Conservation (phyloP, 1,139 yeast genomes). For the Lodderomyces theae region DNA sequence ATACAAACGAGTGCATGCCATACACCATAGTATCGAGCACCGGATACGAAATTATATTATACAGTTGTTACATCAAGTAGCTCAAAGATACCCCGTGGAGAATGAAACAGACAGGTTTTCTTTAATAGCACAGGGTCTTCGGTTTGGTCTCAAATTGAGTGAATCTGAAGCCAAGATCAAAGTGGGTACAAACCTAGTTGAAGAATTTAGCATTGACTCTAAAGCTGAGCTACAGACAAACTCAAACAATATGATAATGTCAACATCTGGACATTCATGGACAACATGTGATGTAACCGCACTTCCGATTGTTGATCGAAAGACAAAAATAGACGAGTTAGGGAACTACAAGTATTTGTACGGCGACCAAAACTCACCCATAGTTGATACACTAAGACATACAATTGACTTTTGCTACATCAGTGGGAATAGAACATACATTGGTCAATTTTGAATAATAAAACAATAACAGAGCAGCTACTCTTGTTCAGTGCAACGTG, state of each 20-base stretch:
- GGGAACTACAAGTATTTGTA: conserved; percentile 29
- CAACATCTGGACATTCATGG: conserved; percentile 39
- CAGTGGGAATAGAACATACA: conserved; percentile 20
- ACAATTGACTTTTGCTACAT: conserved; percentile 28
- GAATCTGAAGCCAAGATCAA: background rate
- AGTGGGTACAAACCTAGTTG: conserved; percentile 12
- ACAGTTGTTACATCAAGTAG: background rate
- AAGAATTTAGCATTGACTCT: conserved; percentile 22
- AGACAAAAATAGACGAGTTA: conserved; percentile 35
- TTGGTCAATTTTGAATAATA: background rate
- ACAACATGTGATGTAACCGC: conserved; percentile 35
- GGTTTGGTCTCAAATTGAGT: background rate
- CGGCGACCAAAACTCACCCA: conserved; percentile 8
- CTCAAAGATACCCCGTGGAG: conserved; percentile 5
- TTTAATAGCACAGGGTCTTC: conserved; percentile 18
- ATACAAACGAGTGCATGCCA: background rate
- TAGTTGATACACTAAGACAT: conserved; percentile 18
- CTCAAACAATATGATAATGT: conserved; percentile 13
- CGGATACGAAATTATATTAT: background rate
- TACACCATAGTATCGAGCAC: background rate
- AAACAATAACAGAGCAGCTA: no score
- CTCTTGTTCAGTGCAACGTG: no score
- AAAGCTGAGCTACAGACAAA: background rate
- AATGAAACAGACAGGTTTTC: conserved; percentile 29
- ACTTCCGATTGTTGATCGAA: conserved; percentile 37